Conservation (phyloP, 257 asterid genomes). For the Plantago ovata region DNA sequence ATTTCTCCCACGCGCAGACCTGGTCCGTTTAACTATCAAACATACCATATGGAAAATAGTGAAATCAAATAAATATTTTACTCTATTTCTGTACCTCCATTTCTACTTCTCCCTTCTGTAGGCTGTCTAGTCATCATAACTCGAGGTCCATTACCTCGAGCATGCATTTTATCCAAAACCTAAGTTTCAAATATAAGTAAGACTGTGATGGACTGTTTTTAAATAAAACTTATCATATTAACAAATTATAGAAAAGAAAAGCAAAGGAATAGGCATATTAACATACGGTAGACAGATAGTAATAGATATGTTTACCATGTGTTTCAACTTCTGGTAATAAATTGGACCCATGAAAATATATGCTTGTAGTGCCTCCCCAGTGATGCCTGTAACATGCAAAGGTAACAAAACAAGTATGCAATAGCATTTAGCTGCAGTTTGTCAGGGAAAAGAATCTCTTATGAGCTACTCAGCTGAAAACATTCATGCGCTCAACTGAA, state of each 20-base stretch:
- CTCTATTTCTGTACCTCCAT: conserved; percentile 60
- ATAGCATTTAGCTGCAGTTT: background rate
- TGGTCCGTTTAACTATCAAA: conserved; percentile 30
- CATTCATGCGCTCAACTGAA: too few relatives aligned
- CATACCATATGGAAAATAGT: conserved; percentile 2
- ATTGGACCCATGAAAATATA: conserved; percentile 98
- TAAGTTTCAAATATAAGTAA: conserved; percentile 22
- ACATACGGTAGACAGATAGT: background rate
- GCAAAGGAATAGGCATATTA: background rate
- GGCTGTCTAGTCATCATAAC: conserved; percentile 93
- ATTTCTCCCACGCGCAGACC: conserved; percentile 96
- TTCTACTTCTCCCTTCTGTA: conserved; percentile 89
- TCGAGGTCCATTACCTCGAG: conserved; percentile 92
- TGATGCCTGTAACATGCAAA: conserved; percentile 55
- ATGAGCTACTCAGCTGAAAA: too few relatives aligned
- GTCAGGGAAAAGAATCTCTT: background rate
- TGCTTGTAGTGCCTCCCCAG: conserved; percentile 91
- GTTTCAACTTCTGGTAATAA: conserved; percentile 96
- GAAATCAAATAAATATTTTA: background rate
- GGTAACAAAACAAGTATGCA: background rate
- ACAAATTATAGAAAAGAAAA: background rate
- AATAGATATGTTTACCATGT: conserved; percentile 56
- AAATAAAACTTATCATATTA: background rate
- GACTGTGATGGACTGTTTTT: conserved; percentile 12
- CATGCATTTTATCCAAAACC: conserved; percentile 98